Evolutionary conservation across 495 filamentous ascomycete genomes (phyloP), one percentile per base, ranked within the genome.

Genomic region (Lasiosphaeriaceae sp.): DNA sequence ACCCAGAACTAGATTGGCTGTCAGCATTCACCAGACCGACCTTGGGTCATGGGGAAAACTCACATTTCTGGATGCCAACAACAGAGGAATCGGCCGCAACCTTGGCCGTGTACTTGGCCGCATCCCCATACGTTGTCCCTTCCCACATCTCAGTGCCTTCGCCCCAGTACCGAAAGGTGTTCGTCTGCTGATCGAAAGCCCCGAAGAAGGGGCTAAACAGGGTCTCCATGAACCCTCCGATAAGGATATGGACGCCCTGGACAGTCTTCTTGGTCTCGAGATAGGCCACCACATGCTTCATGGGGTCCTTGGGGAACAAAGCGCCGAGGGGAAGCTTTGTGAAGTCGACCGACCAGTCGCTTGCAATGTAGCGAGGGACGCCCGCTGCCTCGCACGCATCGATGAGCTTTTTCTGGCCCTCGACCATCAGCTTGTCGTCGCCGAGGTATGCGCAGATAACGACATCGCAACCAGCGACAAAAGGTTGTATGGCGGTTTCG

Each of bases 391-490:
- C 71, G 52, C 72, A 77, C 5, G 72, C 73, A 58, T 79, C 75
- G 50, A 79, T 70, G 39, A 79, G 66, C 0, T 60, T 16, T 50
- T 77, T 75, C 50, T 79, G 74, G 2, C 76, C 75, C 2, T 76
- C 68, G 19, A 68, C 26, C 77, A 80, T 79, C 55, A 80, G 54
- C 37, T 67, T 59, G 21, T 67, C 46, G 54, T 70, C 67, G 23
- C 76, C 74, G 1, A 77, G 63, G 52, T 78, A 77, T 64, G 69
- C 71, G 67, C 71, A 79, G 22, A 77, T 63, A 16, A 70, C 59
- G 1, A 75, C 72, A 29, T 55, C 53, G 53, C 53, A 55, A 43
- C 53, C 53, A 8, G 43, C 17, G 43, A 55, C 53, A 43, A 55
- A 55, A 43, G 43, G 29, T 3, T 22, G 3, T 14, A 55, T 35